Evolutionary conservation across 495 filamentous ascomycete genomes (phyloP).

Genomic region (Massariosphaeria phaeospora): DNA sequence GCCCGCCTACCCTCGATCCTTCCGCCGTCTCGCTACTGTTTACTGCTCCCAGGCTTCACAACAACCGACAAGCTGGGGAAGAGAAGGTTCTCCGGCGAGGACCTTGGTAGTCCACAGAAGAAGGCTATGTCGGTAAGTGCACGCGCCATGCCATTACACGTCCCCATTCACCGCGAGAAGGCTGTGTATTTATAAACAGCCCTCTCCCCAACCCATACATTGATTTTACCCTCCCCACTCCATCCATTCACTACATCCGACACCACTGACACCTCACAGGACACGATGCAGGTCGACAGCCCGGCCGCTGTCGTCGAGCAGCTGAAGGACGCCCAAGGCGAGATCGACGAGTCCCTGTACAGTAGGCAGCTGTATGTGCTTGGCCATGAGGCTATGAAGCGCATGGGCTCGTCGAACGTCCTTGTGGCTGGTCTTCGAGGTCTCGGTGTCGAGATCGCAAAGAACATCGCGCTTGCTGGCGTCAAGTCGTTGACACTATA

Average conservation of each 20-base stretch:
- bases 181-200: conserved; percentile 28
- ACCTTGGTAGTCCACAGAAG: conserved; percentile 67
- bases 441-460: conserved; percentile 95
- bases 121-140: conserved; percentile 76
- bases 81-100: conserved; percentile 77
- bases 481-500: conserved; percentile 84
- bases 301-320: conserved; percentile 51
- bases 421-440: conserved; percentile 89
- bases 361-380: conserved; percentile 97
- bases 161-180: background rate
- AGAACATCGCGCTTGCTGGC: conserved; percentile 96
- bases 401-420: conserved; percentile 94
- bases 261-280: conserved; percentile 21
- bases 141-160: background rate
- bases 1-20: background rate
- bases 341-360: conserved; percentile 97
- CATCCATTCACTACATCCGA: background rate
- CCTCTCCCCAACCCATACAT: background rate
- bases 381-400: conserved; percentile 99
- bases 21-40: conserved; percentile 11
- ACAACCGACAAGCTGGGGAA: conserved; percentile 69
- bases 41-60: conserved; percentile 14
- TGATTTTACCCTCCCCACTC: background rate
- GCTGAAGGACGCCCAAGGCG: conserved; percentile 54
- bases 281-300: conserved; percentile 78